A percentile compares a stretch with the other conserved stretches of the same genome.
Evolutionary conservation across 164 flowering plant genomes (phyloP).

Genomic region (Euptelea pleiosperma): DNA sequence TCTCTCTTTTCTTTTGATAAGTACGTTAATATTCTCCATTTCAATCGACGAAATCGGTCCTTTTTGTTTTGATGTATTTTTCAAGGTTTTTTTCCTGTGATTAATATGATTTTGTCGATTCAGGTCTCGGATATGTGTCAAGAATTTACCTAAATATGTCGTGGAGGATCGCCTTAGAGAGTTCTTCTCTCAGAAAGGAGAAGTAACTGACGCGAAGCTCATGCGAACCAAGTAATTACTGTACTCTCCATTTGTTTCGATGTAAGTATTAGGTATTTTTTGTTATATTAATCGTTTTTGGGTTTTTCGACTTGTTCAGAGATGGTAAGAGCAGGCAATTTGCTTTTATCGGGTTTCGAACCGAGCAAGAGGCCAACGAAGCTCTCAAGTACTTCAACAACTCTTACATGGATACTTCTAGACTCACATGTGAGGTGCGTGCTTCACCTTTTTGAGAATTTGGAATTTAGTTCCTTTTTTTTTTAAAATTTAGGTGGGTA

Average conservation of each 20-base stretch:
- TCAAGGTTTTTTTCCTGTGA: neutral
- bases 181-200: slow-evolving; percentile 84
- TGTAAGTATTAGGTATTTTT: neutral
- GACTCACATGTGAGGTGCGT: slow-evolving; percentile 78
- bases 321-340: slow-evolving; percentile 94
- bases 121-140: slow-evolving; percentile 91
- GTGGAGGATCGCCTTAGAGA: slow-evolving; percentile 74
- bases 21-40: neutral
- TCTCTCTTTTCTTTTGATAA: neutral
- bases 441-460: neutral
- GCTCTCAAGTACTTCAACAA: slow-evolving; percentile 76
- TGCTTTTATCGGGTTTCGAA: slow-evolving; percentile 80
- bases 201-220: slow-evolving; percentile 82
- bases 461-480: too few relatives aligned
- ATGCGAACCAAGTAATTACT: slow-evolving; percentile 76
- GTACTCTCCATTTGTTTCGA: too few relatives aligned
- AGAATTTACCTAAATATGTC: slow-evolving; percentile 70
- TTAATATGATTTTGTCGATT: neutral
- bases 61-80: neutral
- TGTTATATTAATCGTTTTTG: neutral
- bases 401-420: slow-evolving; percentile 63
- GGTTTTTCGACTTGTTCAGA: slow-evolving; percentile 28
- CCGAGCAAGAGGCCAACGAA: slow-evolving; percentile 66
- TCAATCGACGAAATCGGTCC: neutral
- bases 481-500: too few relatives aligned